These are phyloP conservation scores for Suhomyces chickasaworum DNA, from an alignment of 1,139 yeast species.

Conservation along the genomic window DNA sequence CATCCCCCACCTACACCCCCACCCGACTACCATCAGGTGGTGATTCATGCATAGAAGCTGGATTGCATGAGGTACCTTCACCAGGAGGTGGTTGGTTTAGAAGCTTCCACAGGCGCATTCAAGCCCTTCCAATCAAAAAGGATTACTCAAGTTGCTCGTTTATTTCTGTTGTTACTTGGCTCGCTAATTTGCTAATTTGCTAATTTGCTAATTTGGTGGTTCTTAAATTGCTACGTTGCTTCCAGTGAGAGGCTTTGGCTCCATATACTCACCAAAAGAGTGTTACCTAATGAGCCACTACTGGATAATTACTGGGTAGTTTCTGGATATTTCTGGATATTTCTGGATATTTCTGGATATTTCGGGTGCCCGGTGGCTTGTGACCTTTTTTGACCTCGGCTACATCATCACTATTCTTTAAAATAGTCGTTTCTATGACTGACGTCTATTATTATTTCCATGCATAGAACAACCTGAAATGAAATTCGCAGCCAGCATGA, in stretches of 20 bases:
- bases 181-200: too few relatives aligned
- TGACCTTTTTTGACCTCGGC: background rate
- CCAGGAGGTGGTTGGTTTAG: too few relatives aligned
- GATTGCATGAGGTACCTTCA: background rate
- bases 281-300: too few relatives aligned
- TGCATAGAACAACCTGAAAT: background rate
- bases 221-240: background rate
- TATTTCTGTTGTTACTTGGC: background rate
- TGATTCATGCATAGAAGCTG: background rate
- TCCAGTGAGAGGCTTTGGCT: background rate
- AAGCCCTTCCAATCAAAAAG: too few relatives aligned
- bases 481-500: constrained; percentile 1
- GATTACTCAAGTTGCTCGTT: too few relatives aligned
- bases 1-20: too few relatives aligned
- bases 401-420: background rate
- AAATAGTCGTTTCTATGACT: background rate
- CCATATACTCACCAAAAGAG: too few relatives aligned
- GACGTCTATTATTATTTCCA: background rate
- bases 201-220: background rate
- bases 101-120: too few relatives aligned
- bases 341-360: too few relatives aligned
- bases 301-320: too few relatives aligned
- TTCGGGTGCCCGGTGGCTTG: too few relatives aligned
- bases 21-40: background rate
- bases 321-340: too few relatives aligned